Conservation (phyloP, 1,139 yeast species). For the Saccharomyces pastorianus region DNA sequence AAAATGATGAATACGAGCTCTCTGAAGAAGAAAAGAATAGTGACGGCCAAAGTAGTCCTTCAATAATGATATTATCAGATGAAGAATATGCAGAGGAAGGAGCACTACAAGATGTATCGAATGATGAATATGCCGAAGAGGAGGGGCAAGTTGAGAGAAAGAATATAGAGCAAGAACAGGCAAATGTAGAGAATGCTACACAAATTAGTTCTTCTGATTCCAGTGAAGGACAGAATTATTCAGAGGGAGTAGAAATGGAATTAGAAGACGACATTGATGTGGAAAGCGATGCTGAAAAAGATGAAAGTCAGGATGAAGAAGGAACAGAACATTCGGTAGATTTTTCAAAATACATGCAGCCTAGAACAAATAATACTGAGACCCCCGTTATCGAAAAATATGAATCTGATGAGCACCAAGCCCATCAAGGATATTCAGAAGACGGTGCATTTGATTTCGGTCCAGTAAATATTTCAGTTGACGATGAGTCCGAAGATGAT, state of each 20-base stretch:
- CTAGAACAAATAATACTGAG: background rate
- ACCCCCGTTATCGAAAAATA: background rate
- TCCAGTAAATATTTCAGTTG: background rate
- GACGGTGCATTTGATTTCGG: background rate
- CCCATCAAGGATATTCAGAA: background rate
- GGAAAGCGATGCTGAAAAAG: background rate
- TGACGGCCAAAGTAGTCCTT: background rate
- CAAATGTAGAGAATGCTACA: too few relatives aligned
- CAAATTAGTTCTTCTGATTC: too few relatives aligned
- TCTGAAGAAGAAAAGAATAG: background rate
- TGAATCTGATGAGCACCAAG: background rate
- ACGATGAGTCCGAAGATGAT: background rate
- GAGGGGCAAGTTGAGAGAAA: background rate
- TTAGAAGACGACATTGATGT: background rate
- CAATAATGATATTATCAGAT: conserved; percentile 7
- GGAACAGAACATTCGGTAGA: background rate
- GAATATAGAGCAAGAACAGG: background rate
- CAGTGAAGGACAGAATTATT: background rate
- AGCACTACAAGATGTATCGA: background rate
- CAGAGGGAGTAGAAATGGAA: background rate
- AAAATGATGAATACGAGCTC: background rate
- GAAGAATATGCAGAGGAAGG: conserved; percentile 3
- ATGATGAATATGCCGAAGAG: conserved; percentile 1
- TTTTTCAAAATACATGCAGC: background rate
- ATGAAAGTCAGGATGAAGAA: background rate